Base-by-base conservation (phyloP, 2,329 filamentous ascomycete species). In the Colletotrichum graminicola region DNA sequence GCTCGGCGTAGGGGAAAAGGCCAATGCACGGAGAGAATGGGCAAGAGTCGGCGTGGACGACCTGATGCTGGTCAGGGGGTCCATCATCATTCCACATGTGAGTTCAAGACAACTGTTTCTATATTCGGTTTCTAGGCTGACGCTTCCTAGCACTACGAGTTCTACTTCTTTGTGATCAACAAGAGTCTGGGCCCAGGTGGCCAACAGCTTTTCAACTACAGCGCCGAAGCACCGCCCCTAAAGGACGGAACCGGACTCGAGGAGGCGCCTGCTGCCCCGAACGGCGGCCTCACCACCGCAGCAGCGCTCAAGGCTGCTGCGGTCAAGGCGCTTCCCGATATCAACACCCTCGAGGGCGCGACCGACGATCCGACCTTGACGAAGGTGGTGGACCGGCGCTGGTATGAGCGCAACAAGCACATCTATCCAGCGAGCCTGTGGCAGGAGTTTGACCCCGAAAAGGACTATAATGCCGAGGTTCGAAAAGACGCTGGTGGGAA, bases 341-440 rank as follows among this genome's bases (percentile, higher is more conserved):
- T 90, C 57, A 83, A 82, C 49, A 85, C 86, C 64, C 87, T 91
- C 16, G 95, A 98, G 82, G 95, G 95, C 18, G 90, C 87, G 34
- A 81, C 86, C 51, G 93, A 96, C 73, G 95, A 98, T 76, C 91
- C 95, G 0, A 88, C 88, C 3, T 82, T 93, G 73, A 98, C 95
- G 3, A 98, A 98, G 79, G 95, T 99, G 4, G 95, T 99, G 5
- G 95, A 99, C 83, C 89, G 96, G 72, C 87, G 96, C 72, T 99
- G 96, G 96, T 99, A 98, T 80, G 94, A 98, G 84, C 90, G 91
- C 78, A 98, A 98, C 80, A 99, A 98, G 82, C 96, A 99, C 81
- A 98, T 99, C 69, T 99, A 95, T 80, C 96, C 96, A 0, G 95
- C 95, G 26, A 98, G 94, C 79, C 89, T 95, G 57, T 99, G 96